Base-by-base conservation (phyloP, 2,329 filamentous ascomycete species). In the Sporothrix mexicana region DNA sequence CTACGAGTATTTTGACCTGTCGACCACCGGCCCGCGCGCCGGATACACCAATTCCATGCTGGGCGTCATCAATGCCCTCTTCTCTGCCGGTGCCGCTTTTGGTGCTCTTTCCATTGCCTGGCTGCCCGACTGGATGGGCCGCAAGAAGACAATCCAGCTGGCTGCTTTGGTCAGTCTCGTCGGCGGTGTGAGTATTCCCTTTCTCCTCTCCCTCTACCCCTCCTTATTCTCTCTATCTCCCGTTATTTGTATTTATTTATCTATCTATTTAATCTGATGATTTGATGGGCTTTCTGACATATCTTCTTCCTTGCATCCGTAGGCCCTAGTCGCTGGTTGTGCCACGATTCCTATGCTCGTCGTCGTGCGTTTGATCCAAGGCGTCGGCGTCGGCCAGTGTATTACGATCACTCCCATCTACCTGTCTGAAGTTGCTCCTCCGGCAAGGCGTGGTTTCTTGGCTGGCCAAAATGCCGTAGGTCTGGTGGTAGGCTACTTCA, bases 321-420 rank as follows among this genome's bases (percentile, higher is more conserved):
- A 73, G 69, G 67, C 71, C 55, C 67, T 57, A 2, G 67, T 69
- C 20, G 51, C 67, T 17, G 67, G 67, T 20, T 57, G 67, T 23
- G 67, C 45, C 23, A 36, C 43, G 4, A 67, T 67, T 30, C 64
- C 64, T 23, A 67, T 51, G 64, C 12, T 67, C 2, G 23, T 51
- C 17, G 71, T 69, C 9, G 41, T 69, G 41, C 71, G 71, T 17
- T 30, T 72, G 20, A 61, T 72, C 23, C 72, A 73, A 8, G 72
- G 72, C n/a, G 9, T 70, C n/a, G 72, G 72, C 47, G 72, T 73
- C 23, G 67, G 72, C 15, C 55, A 70, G 57, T 73, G 72, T 15
- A 70, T 73, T 36, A 70, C 72, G 25, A 73, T 73, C 67, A 73
- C 67, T 25, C 72, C 71, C 8, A 49, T 73, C 59, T 73, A 73